These are phyloP conservation scores for Mikania micrantha DNA, from an alignment of 129 eudicot genomes.

Conservation along the genomic window DNA sequence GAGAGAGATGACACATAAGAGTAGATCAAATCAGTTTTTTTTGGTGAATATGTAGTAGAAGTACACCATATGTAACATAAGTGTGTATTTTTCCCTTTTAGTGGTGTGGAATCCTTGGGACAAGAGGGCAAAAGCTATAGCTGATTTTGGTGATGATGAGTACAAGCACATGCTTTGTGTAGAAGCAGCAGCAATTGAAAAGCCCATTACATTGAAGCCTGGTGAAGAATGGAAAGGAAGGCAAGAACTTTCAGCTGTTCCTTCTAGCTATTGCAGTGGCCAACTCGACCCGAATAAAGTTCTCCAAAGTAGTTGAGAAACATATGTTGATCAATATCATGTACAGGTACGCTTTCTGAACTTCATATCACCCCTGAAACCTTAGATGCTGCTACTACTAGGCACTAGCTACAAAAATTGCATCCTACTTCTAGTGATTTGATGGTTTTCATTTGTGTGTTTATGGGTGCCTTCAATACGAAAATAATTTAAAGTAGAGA, in stretches of 20 bases:
- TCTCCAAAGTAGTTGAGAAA: slow-evolving; percentile 26
- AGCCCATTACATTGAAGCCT: slow-evolving; percentile 71
- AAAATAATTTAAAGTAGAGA: neutral
- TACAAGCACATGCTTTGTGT: slow-evolving; percentile 87
- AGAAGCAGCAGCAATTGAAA: slow-evolving; percentile 86
- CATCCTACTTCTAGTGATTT: neutral
- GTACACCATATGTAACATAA: neutral
- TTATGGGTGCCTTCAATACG: neutral
- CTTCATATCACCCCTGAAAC: neutral
- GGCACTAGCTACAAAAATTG: too few species aligned
- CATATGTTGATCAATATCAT: slow-evolving; percentile 14
- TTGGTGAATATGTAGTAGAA: neutral
- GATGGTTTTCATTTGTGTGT: neutral
- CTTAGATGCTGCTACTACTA: neutral
- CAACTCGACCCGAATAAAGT: slow-evolving; percentile 70
- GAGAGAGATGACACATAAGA: too few species aligned
- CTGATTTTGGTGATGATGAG: slow-evolving; percentile 78
- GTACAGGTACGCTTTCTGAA: slow-evolving; percentile 19
- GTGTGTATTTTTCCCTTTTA: slow-evolving; percentile 7
- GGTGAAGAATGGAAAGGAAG: slow-evolving; percentile 97
- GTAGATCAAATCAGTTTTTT: slow-evolving; percentile 7
- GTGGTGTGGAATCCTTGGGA: slow-evolving; percentile 99
- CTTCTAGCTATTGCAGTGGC: slow-evolving; percentile 83
- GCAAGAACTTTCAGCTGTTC: slow-evolving; percentile 75
- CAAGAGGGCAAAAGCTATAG: slow-evolving; percentile 74